Percentiles rank a stretch among this genome's conserved stretches.
Conservation (phyloP, 2,329 filamentous ascomycete species). For the Fusarium sp. region DNA sequence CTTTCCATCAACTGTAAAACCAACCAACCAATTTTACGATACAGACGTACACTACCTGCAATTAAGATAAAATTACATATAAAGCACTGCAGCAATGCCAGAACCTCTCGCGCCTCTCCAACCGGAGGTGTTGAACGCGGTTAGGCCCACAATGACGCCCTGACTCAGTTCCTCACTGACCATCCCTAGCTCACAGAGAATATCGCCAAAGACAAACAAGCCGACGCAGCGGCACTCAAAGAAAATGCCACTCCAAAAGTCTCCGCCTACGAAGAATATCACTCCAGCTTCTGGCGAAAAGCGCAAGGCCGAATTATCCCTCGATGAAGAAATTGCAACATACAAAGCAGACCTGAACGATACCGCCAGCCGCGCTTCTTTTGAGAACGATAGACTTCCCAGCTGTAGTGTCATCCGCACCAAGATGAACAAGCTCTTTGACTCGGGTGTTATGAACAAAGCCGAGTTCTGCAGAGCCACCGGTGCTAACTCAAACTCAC, state of each 20-base stretch:
- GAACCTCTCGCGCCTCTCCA: not conserved
- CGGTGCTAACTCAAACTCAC: constrained; percentile 2
- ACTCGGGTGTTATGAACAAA: not conserved
- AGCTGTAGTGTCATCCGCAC: not conserved
- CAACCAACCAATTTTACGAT: not conserved
- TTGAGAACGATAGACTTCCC: not conserved
- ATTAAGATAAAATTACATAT: not conserved
- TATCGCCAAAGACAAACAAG: not conserved
- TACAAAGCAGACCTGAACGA: constrained; percentile 5
- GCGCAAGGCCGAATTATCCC: constrained; percentile 1
- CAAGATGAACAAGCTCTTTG: constrained; percentile 17
- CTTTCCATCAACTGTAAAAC: not conserved
- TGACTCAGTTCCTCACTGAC: not conserved
- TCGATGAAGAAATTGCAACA: constrained; percentile 5
- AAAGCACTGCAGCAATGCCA: not conserved
- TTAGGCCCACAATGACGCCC: not conserved
- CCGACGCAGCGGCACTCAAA: not conserved
- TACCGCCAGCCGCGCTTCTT: not conserved
- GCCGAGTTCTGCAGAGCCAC: constrained; percentile 1
- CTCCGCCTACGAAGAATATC: not conserved
- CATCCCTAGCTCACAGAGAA: not conserved
- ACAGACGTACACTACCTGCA: not conserved
- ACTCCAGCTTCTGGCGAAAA: not conserved
- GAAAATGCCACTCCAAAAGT: not conserved
- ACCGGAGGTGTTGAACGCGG: not conserved